Evolutionary conservation across 2,329 filamentous ascomycete genomes (phyloP).

Genomic region (Sporothrix schenckii): DNA sequence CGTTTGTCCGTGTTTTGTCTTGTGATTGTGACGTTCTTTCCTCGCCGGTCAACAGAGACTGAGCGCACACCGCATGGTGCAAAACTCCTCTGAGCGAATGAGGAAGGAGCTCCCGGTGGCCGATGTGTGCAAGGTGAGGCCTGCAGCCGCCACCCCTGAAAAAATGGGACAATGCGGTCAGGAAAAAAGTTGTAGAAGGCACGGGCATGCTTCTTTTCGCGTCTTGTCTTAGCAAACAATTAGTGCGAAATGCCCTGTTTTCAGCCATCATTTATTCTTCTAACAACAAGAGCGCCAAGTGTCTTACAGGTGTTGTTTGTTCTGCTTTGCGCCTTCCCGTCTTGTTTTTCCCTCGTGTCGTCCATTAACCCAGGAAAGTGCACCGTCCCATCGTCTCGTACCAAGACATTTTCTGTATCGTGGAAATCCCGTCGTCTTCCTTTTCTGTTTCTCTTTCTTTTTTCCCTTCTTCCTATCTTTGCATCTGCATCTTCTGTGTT

Average conservation of each 20-base stretch:
- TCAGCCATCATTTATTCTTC: slow-evolving; percentile 23
- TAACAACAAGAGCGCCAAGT: slow-evolving; percentile 15
- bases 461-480: neutral
- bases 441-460: neutral
- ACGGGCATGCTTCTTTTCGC: slow-evolving; percentile 32
- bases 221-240: slow-evolving; percentile 26
- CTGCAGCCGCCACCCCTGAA: slow-evolving; percentile 23
- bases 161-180: slow-evolving; percentile 13
- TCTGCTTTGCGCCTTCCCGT: slow-evolving; percentile 18
- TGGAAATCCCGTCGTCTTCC: slow-evolving; percentile 6
- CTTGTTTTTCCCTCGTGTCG: slow-evolving; percentile 27
- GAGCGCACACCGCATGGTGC: neutral
- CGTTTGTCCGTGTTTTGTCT: neutral
- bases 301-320: no score
- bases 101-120: slow-evolving; percentile 11
- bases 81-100: slow-evolving; percentile 7
- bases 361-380: slow-evolving; percentile 26
- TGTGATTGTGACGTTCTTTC: neutral
- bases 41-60: neutral
- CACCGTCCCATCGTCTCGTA: slow-evolving; percentile 29
- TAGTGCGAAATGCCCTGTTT: slow-evolving; percentile 23
- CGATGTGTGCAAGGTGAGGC: slow-evolving; percentile 16
- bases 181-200: slow-evolving; percentile 23
- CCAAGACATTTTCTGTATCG: slow-evolving; percentile 24
- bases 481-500: slow-evolving; percentile 16